Evolutionary conservation across 129 eudicot genomes (phyloP).

Genomic region (Centaurea solstitialis): DNA sequence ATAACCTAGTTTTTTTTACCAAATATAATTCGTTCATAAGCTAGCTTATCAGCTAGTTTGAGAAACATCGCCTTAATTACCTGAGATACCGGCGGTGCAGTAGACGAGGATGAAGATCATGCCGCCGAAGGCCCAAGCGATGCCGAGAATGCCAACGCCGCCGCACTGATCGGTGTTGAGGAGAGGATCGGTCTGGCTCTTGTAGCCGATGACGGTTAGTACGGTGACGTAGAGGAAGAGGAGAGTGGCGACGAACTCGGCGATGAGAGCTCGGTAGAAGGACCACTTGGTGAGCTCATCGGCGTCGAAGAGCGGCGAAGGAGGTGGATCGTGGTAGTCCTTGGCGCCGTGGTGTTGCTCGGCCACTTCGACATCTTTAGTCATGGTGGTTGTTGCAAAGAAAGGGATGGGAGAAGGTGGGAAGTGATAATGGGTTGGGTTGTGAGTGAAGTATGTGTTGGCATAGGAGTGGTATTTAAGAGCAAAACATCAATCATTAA

Average conservation of each 20-base stretch:
- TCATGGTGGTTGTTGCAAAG: conserved; percentile 10
- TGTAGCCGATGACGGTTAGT: conserved; percentile 82
- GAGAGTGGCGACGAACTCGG: conserved; percentile 83
- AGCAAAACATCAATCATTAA: conserved; percentile 4
- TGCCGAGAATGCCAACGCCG: conserved; percentile 93
- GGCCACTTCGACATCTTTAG: conserved; percentile 59
- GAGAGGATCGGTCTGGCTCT: conserved; percentile 42
- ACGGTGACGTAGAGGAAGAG: conserved; percentile 80
- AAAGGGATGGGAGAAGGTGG: not conserved
- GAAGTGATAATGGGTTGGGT: conserved; percentile 25
- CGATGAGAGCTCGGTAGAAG: conserved; percentile 71
- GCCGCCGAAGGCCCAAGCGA: conserved; percentile 99
- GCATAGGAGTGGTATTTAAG: conserved; percentile 30
- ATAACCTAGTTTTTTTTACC: too few relatives aligned
- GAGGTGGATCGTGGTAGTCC: conserved; percentile 95
- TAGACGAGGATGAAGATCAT: conserved; percentile 94
- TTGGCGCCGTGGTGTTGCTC: conserved; percentile 67
- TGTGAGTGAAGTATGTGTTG: conserved; percentile 40
- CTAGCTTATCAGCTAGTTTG: too few relatives aligned
- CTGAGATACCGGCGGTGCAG: conserved; percentile 99
- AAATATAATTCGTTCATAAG: too few relatives aligned
- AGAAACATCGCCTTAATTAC: too few relatives aligned
- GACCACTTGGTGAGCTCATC: conserved; percentile 80
- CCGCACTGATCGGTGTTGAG: conserved; percentile 58
- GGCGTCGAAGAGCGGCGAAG: conserved; percentile 54